A percentile compares a stretch with the other conserved stretches of the same genome.
These are phyloP conservation scores for Tetrahymena malaccensis DNA, from an alignment of 73 alveolate genomes.

Conservation along the genomic window DNA sequence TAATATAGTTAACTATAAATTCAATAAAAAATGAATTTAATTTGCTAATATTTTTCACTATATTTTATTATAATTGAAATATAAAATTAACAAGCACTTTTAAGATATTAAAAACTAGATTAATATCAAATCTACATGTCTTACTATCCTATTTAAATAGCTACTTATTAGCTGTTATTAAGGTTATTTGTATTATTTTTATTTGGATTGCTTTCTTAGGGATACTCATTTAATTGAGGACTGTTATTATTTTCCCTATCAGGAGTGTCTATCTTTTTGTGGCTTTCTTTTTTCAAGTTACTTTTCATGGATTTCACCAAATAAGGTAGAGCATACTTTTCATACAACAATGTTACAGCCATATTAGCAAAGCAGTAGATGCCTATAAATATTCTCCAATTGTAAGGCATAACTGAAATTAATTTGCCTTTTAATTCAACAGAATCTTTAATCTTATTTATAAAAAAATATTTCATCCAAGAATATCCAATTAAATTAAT, in stretches of 20 bases:
- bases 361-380: background rate
- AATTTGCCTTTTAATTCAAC: background rate
- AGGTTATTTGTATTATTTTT: background rate
- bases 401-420: background rate
- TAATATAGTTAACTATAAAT: too few relatives aligned
- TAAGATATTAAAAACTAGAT: too few relatives aligned
- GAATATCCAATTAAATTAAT: background rate
- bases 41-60: too few relatives aligned
- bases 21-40: too few relatives aligned
- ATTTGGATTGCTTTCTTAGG: background rate
- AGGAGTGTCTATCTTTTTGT: background rate
- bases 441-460: background rate
- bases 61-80: too few relatives aligned
- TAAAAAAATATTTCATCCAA: background rate
- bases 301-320: background rate
- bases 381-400: background rate
- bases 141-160: background rate
- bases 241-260: background rate
- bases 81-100: too few relatives aligned
- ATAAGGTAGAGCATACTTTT: background rate
- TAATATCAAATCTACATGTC: background rate
- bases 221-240: background rate
- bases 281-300: background rate
- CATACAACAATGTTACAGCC: background rate
- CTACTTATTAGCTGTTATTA: background rate